Conservation (phyloP, 306 rosid species). For the Quercus dentata region DNA sequence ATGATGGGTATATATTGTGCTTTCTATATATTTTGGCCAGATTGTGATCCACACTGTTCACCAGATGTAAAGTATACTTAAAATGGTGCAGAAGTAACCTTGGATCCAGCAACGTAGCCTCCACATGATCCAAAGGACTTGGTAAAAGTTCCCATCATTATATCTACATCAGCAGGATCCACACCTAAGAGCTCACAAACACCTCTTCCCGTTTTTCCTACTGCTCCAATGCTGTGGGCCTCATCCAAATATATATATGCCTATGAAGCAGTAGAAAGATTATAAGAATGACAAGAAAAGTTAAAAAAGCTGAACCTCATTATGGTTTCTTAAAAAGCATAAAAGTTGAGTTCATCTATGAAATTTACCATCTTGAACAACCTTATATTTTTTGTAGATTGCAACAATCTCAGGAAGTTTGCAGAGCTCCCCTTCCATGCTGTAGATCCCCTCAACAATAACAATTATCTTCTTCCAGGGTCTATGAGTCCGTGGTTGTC, state of each 20-base stretch:
- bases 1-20: too few relatives aligned
- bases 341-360: background rate
- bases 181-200: constrained; percentile 82
- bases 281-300: background rate
- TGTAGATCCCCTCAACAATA: constrained; percentile 86
- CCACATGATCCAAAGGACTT: constrained; percentile 93
- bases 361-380: constrained; percentile 9
- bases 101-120: constrained; percentile 86
- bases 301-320: too few relatives aligned
- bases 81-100: constrained; percentile 34
- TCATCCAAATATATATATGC: constrained; percentile 79
- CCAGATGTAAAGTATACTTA: too few relatives aligned
- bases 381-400: constrained; percentile 80
- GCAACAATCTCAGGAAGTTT: constrained; percentile 86
- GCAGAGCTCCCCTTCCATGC: constrained; percentile 93
- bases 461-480: constrained; percentile 92
- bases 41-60: too few relatives aligned
- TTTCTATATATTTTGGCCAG: too few relatives aligned
- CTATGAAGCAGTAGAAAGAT: constrained; percentile 12
- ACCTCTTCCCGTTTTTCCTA: constrained; percentile 61
- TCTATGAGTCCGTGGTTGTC: constrained; percentile 87
- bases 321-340: too few relatives aligned
- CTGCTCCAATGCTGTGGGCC: constrained; percentile 94
- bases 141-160: constrained; percentile 95
- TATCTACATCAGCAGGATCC: constrained; percentile 72